Base-by-base conservation (phyloP, 2,329 filamentous ascomycete species). In the Phyllosticta paracitricarpa region DNA sequence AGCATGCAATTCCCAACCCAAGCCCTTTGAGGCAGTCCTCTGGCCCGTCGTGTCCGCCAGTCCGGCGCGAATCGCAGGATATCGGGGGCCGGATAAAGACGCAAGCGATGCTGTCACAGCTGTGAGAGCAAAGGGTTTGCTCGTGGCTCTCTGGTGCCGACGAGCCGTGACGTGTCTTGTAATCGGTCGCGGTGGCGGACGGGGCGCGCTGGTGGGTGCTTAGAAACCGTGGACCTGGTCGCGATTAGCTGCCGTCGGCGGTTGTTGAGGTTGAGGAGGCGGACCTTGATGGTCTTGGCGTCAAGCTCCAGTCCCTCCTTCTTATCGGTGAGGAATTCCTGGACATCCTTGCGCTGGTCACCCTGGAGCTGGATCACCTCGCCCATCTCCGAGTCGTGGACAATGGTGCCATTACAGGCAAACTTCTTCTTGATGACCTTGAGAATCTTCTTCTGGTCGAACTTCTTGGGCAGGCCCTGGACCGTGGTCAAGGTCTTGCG, bases 401-500 rank as follows among this genome's bases (percentile, higher is more conserved):
- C 92, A 78, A 97, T 95, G 81, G 92, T 97, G 85, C 94, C 94
- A 97, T 99, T 97, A 90, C 93, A 97, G 79, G 94, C 93, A 75
- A 97, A 97, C 77, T 96, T 94, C 86, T 97, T 97, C 88, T 97
- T 97, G 84, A 97, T 96, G 79, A 96, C 92, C 84, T 97, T 97
- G 73, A 99, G 87, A 77, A 99, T 97, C 83, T 97, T 97, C 87
- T 97, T 97, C 80, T 94, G 91, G 81, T 97, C 93, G 75, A 97
- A 97, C 77, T 97, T 97, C 83, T 94, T 94, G 67, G 94, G 93
- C 73, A 99, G 87, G 80, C 94, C 94, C 85, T 97, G 93, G 74
- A 99, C 92, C 72, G 94, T 99, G 72, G 94, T 99, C 89, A 99
- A 85, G 83, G 94, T 97, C 86, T 99, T 99, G 80, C 94, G 94